phyloP scores from a whole-genome alignment of 495 filamentous ascomycete species.

The Penicillium salamii region DNA sequence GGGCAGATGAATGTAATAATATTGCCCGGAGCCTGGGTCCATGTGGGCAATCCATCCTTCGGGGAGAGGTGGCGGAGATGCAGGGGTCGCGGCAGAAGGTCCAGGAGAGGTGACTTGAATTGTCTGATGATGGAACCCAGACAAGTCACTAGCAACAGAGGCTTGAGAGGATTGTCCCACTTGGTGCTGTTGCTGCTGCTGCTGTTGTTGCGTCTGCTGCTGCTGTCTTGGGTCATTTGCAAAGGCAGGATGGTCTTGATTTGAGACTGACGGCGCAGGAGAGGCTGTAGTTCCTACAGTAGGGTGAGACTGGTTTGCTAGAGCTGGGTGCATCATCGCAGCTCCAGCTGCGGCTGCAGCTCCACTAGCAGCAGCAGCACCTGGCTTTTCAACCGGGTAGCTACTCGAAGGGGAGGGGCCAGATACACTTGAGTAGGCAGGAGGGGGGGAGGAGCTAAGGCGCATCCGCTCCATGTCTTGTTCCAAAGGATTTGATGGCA shows the following conservation, averaged over 20 bases:
- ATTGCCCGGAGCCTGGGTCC: constrained; percentile 91
- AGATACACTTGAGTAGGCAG: constrained; percentile 83
- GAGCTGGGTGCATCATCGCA: constrained; percentile 25
- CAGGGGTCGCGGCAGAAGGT: constrained; percentile 60
- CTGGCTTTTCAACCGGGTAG: constrained; percentile 79
- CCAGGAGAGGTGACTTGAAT: constrained; percentile 39
- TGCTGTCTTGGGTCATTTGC: constrained; percentile 67
- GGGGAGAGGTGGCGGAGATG: constrained; percentile 85
- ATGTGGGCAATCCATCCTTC: constrained; percentile 99
- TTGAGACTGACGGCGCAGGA: constrained; percentile 37
- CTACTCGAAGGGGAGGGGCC: constrained; percentile 49
- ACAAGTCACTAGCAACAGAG: constrained; percentile 37
- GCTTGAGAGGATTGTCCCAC: constrained; percentile 38
- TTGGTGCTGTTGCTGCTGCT: constrained; percentile 31
- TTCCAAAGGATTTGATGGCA: constrained; percentile 64
- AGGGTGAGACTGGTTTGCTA: constrained; percentile 28
- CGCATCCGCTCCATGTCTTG: constrained; percentile 88
- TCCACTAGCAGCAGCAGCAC: constrained; percentile 26
- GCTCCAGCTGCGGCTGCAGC: constrained; percentile 20
- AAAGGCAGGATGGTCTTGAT: constrained; percentile 78
- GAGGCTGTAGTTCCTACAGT: constrained; percentile 22
- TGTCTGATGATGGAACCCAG: constrained; percentile 30
- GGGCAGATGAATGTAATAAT: constrained; percentile 97
- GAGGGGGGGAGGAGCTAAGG: constrained; percentile 78
- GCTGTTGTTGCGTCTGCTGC: too few relatives aligned